phyloP scores from a whole-genome alignment of 768 basidiomycete species.

The Lactifluus volemus region DNA sequence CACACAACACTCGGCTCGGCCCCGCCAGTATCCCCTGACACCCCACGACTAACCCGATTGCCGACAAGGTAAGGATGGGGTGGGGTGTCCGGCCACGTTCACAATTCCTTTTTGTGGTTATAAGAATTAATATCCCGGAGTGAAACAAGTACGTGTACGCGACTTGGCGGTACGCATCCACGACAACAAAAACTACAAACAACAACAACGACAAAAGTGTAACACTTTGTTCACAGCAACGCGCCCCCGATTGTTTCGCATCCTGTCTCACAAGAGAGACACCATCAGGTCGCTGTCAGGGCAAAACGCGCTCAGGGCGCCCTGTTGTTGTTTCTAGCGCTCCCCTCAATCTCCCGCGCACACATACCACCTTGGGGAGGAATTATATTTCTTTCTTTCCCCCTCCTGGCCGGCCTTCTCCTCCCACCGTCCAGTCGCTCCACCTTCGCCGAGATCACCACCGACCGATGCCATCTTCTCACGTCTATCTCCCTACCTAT shows the following conservation, averaged over 20 bases:
- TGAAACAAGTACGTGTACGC: neutral
- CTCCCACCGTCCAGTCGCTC: constrained; percentile 4
- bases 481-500: constrained; percentile 2
- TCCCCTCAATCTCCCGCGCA: constrained; percentile 9
- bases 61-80: constrained; percentile 1
- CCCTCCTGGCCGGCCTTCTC: constrained; percentile 2
- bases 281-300: constrained; percentile 12
- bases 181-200: neutral
- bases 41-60: neutral
- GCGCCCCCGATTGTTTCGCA: constrained; percentile 3
- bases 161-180: neutral
- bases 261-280: neutral
- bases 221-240: constrained; percentile 9
- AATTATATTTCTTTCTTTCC: neutral
- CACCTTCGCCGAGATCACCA: constrained; percentile 17
- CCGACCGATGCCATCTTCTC: constrained; percentile 15
- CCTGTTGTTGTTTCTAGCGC: constrained; percentile 9
- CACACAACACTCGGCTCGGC: neutral
- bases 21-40: constrained; percentile 6
- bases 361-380: neutral
- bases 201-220: constrained; percentile 1
- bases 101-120: neutral
- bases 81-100: neutral
- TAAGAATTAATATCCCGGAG: neutral
- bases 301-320: constrained; percentile 15